These are phyloP conservation scores for Citrus medica DNA, from an alignment of 345 rosid species.

Conservation along the genomic window DNA sequence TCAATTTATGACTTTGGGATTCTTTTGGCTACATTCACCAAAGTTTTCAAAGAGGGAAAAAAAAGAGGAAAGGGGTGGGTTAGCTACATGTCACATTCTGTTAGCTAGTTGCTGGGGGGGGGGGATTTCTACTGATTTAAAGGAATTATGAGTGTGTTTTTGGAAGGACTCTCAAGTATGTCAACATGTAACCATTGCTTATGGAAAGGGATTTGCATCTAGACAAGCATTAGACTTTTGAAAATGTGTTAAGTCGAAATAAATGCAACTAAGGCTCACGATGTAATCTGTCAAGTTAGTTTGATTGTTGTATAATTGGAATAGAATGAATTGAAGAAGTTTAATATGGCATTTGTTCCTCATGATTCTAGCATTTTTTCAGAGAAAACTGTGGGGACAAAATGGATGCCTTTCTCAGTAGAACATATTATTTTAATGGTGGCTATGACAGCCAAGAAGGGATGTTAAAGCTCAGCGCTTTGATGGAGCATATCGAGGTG, in stretches of 20 bases:
- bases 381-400: constrained; percentile 66
- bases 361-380: constrained; percentile 7
- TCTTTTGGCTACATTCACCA: neutral
- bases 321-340: neutral
- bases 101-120: too few relatives aligned
- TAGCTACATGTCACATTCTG: too few relatives aligned
- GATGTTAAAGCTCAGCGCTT: constrained; percentile 58
- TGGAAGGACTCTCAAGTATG: neutral
- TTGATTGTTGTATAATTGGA: neutral
- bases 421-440: constrained; percentile 61
- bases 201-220: neutral
- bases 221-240: neutral
- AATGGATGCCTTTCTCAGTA: constrained; percentile 60
- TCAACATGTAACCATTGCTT: neutral
- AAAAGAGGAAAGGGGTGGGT: too few relatives aligned
- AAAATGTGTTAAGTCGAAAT: neutral
- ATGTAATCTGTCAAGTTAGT: neutral
- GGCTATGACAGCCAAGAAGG: constrained; percentile 58
- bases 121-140: too few relatives aligned
- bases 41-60: neutral
- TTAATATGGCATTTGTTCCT: neutral
- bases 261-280: neutral
- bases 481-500: constrained; percentile 73
- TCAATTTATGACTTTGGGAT: neutral
- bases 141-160: too few relatives aligned